Percentiles rank a stretch among this genome's conserved stretches.
Evolutionary conservation across 1,284 basidiomycete genomes (phyloP).

Genomic region (Trichosporon sp.): DNA sequence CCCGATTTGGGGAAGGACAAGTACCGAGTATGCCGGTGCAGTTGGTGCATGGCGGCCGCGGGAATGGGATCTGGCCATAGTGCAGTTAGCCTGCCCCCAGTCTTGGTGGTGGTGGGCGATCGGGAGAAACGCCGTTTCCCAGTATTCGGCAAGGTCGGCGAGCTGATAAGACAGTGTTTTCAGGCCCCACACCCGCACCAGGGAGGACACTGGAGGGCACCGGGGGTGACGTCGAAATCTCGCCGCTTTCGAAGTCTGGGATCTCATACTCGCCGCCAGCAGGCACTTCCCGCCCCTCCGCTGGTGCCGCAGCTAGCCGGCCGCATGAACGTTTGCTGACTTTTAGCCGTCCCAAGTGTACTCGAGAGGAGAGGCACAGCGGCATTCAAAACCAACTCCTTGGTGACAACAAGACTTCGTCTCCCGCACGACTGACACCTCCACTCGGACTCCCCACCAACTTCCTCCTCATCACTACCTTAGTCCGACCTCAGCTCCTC

Average conservation of each 20-base stretch:
- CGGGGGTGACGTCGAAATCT: constrained; percentile 9
- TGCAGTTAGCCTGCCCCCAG: no score
- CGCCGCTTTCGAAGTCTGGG: not conserved
- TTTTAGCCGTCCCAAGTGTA: not conserved
- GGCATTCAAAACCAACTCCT: not conserved
- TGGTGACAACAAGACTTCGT: not conserved
- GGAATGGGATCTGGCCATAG: not conserved
- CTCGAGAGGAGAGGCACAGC: not conserved
- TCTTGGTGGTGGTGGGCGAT: not conserved
- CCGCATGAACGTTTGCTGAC: not conserved
- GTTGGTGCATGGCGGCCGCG: no score
- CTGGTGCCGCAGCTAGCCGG: not conserved
- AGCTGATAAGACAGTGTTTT: constrained; percentile 17
- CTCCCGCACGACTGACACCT: not conserved
- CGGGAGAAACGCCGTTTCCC: not conserved
- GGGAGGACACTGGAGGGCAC: not conserved
- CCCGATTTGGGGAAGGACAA: not conserved
- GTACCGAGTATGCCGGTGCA: not conserved
- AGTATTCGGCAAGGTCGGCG: constrained; percentile 12
- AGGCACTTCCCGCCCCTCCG: not conserved
- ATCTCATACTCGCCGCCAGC: not conserved
- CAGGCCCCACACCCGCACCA: constrained; percentile 8
- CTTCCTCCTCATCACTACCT: not conserved
- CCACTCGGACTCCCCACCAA: not conserved
- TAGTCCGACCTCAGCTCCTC: not conserved